These are phyloP conservation scores for Pythium myriotylum DNA, from an alignment of 352 stramenopile genomes.

Conservation along the genomic window DNA sequence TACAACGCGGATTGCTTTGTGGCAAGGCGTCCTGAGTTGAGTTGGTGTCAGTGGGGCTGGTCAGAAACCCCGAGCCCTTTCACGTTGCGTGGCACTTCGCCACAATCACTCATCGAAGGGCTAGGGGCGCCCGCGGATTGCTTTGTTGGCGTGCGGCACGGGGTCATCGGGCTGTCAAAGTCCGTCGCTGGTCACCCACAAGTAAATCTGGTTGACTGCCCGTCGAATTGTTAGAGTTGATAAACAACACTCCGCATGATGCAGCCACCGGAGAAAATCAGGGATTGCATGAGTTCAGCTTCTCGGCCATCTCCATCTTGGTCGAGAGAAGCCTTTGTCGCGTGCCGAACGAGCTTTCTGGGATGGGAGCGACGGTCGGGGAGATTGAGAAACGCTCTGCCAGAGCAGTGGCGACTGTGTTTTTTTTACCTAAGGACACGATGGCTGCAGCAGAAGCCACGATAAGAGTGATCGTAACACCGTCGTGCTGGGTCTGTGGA, in stretches of 20 bases:
- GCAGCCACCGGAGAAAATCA: too few relatives aligned
- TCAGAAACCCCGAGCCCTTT: conserved; percentile 16
- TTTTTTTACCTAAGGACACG: neutral
- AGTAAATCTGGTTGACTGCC: neutral
- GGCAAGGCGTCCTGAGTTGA: neutral
- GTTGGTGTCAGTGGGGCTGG: conserved; percentile 21
- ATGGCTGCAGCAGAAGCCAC: too few relatives aligned
- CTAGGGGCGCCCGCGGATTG: conserved; percentile 19
- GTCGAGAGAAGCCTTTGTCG: too few relatives aligned
- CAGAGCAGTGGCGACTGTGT: neutral
- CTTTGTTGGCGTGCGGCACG: conserved; percentile 3
- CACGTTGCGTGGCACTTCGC: conserved; percentile 18
- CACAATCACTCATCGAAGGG: conserved; percentile 23
- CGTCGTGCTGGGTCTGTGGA: too few relatives aligned
- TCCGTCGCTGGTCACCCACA: conserved; percentile 18
- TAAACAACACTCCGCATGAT: neutral
- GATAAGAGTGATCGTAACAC: too few relatives aligned
- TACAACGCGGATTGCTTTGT: conserved; percentile 12
- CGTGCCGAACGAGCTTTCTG: neutral
- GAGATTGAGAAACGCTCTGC: neutral
- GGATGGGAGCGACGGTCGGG: neutral
- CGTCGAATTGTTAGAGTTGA: neutral
- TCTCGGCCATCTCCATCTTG: too few relatives aligned
- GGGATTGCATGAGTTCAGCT: too few relatives aligned
- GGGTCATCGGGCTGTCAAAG: conserved; percentile 22